These are phyloP conservation scores for Aspergillus nanangensis DNA, from an alignment of 495 filamentous ascomycete species.

Conservation along the genomic window DNA sequence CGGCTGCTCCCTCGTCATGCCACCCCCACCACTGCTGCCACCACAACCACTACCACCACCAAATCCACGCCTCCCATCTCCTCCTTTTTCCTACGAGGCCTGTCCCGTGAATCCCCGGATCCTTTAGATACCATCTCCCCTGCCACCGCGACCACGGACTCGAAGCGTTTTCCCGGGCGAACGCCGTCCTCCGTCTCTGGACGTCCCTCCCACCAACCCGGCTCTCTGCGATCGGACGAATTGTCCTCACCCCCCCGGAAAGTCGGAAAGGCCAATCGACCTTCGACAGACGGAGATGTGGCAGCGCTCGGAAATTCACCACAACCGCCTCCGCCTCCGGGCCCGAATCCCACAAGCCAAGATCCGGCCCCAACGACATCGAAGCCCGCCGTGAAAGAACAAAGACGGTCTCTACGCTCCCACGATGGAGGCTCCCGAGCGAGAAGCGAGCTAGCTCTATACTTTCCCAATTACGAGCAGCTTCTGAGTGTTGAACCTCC, in stretches of 20 bases:
- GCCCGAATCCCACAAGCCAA: too few species aligned
- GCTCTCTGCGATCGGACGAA: too few species aligned
- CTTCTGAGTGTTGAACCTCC: conserved; percentile 77
- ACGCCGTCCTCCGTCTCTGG: conserved; percentile 5
- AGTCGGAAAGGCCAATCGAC: too few species aligned
- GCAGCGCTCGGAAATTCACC: too few species aligned
- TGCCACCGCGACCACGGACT: conserved; percentile 6
- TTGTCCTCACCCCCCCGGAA: background rate
- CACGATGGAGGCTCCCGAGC: conserved; percentile 53
- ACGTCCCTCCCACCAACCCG: too few species aligned
- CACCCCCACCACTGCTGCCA: conserved; percentile 16
- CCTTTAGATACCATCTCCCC: conserved; percentile 38
- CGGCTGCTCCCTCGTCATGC: conserved; percentile 14
- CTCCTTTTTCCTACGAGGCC: conserved; percentile 1
- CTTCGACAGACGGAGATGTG: background rate
- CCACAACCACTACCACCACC: too few species aligned
- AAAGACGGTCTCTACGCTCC: conserved; percentile 47
- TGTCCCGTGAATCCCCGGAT: conserved; percentile 22
- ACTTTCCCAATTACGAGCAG: conserved; percentile 89
- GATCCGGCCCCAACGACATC: too few species aligned
- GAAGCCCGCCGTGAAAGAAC: too few species aligned
- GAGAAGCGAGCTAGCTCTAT: conserved; percentile 82
- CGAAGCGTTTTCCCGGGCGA: conserved; percentile 7
- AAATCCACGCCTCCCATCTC: conserved; percentile 13
- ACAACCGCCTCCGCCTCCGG: background rate